Conservation (phyloP, 2,329 filamentous ascomycete genomes). For the Ploettnerulaceae sp. region DNA sequence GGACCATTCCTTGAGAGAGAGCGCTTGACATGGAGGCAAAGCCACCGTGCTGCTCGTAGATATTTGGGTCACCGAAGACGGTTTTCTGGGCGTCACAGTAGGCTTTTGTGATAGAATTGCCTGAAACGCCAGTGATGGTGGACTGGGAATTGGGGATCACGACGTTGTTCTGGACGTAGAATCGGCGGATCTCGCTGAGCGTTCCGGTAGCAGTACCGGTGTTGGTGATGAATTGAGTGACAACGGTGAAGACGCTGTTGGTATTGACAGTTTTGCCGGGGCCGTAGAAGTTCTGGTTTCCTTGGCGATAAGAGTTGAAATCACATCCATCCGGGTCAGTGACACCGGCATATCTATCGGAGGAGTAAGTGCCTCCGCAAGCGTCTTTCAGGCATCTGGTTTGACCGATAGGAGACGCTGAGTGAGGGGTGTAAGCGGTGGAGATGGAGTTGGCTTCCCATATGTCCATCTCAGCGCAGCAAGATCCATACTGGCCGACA, state of each 20-base stretch:
- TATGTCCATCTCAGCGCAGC: slow-evolving; percentile 65
- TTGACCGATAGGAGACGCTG: slow-evolving; percentile 41
- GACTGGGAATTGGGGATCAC: slow-evolving; percentile 48
- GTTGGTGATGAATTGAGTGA: slow-evolving; percentile 53
- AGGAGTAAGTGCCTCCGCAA: slow-evolving; percentile 38
- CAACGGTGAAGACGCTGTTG: slow-evolving; percentile 48
- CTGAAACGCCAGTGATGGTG: slow-evolving; percentile 41
- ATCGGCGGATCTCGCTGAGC: slow-evolving; percentile 49
- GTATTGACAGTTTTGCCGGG: slow-evolving; percentile 50
- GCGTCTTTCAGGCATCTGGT: slow-evolving; percentile 40
- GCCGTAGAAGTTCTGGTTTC: slow-evolving; percentile 52
- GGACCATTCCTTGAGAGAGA: slow-evolving; percentile 54
- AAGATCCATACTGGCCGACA: slow-evolving; percentile 50
- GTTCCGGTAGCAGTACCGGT: slow-evolving; percentile 44
- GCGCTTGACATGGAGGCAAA: slow-evolving; percentile 50
- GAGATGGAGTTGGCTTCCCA: slow-evolving; percentile 60
- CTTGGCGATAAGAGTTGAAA: slow-evolving; percentile 57
- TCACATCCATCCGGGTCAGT: slow-evolving; percentile 60
- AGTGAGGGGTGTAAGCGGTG: slow-evolving; percentile 53
- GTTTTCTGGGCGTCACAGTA: slow-evolving; percentile 53
- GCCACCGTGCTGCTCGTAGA: slow-evolving; percentile 52
- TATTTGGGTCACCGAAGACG: slow-evolving; percentile 49
- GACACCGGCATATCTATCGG: slow-evolving; percentile 47
- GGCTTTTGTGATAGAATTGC: slow-evolving; percentile 49
- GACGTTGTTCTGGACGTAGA: slow-evolving; percentile 52